Conservation (phyloP, 2,329 filamentous ascomycete species). For the Neonectria sp. region DNA sequence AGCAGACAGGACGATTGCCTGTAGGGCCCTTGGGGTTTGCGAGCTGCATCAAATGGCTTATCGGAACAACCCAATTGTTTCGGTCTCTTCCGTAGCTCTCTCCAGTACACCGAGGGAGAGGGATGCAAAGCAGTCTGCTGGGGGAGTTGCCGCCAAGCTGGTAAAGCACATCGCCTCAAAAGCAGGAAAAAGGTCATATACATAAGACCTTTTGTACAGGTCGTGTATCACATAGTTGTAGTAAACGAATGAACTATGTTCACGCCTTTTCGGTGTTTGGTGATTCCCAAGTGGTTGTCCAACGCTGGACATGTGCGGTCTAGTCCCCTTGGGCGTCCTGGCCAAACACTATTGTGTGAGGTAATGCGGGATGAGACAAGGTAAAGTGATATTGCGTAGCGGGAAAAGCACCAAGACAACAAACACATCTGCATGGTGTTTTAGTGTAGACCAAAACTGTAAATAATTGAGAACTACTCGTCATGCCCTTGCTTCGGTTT, state of each 20-base stretch:
- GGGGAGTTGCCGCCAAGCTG: background rate
- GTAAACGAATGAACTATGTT: slow-evolving; percentile 26
- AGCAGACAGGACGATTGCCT: background rate
- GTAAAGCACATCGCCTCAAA: background rate
- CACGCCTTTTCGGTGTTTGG: slow-evolving; percentile 13
- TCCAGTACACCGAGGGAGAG: background rate
- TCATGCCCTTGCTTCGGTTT: background rate
- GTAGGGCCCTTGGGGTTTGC: background rate
- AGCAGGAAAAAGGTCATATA: background rate
- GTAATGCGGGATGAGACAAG: no score
- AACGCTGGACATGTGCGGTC: background rate
- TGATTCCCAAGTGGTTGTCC: background rate
- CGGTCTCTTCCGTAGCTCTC: background rate
- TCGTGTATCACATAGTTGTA: slow-evolving; percentile 20
- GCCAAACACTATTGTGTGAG: background rate
- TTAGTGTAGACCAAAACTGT: background rate
- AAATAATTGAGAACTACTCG: background rate
- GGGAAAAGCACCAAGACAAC: background rate
- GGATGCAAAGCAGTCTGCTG: background rate
- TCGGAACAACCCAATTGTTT: background rate
- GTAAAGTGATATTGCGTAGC: no score
- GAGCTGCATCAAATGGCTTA: background rate
- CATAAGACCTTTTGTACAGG: background rate
- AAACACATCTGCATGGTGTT: background rate
- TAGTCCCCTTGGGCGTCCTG: background rate